Base-by-base conservation (phyloP, 441 rosid genomes). In the Pelargonium cotyledonis region DNA sequence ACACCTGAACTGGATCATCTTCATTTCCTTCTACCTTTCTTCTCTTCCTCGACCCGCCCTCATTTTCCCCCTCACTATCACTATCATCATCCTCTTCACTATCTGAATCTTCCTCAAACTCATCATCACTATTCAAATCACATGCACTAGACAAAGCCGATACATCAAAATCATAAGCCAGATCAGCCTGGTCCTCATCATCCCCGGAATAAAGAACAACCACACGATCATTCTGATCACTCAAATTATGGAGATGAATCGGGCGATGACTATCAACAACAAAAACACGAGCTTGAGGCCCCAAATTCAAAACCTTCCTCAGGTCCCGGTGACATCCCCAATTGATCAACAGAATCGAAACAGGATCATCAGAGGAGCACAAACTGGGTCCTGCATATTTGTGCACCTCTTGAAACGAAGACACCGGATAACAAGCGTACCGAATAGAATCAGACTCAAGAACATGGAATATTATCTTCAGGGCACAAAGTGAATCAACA, bases 291-390 rank as follows among this genome's bases (percentile, higher is more conserved):
- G 80, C 88, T 7, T 75, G 73, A 0, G 89, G 76, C 5, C 93
- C 97, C 70, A 89, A 68, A 55, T 78, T 76, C 47, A 94, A 83
- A 68, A 83, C 75, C 61, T 63, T 23, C 67, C 80, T 78, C 76
- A 94, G 75, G 80, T 94, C 97, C 51, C 94, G 85, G 76, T 94
- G 97, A 76, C 91, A 91, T 2, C 96, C 99, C 99, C 99, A 91
- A 61, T 91, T 94, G 5, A 89, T 82, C 70, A 94, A 71, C 3
- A 91, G 76, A 0, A 94, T 79, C 0, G 96, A 84, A 19, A 87
- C 76, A n/a, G 89, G 85, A 8, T 65, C 79, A 0, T 80, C 87
- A 0, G 85, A 76, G 44, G 90, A 81, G 70, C 78, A 70, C 78
- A 89, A 57, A 63, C 82, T 86, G 61, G 86, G 79, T 3, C 88